A percentile compares a stretch with the other conserved stretches of the same genome.
Evolutionary conservation across 2,329 filamentous ascomycete genomes (phyloP).

Genomic region (Parastagonospora nodorum): DNA sequence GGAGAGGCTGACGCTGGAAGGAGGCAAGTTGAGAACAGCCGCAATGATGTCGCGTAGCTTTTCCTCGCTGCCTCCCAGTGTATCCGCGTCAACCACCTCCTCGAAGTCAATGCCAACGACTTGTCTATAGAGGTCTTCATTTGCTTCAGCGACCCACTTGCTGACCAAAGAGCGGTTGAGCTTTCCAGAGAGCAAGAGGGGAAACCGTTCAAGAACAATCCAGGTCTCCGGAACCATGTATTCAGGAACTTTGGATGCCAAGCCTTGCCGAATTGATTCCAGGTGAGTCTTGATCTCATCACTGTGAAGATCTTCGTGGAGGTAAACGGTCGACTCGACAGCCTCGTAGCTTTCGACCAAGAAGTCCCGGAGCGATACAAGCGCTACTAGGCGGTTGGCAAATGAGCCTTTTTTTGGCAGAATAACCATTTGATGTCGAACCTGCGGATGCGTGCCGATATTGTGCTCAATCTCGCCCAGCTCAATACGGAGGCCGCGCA

Average conservation of each 20-base stretch:
- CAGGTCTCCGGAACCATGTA: constrained; percentile 28
- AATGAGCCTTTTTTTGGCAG: constrained; percentile 43
- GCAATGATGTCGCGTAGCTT: constrained; percentile 27
- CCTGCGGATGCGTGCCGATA: constrained; percentile 4
- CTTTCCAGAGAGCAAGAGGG: constrained; percentile 15
- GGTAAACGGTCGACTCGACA: constrained; percentile 4
- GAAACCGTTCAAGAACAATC: constrained; percentile 39
- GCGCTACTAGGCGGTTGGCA: constrained; percentile 48
- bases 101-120: constrained; percentile 39
- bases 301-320: constrained; percentile 26
- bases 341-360: neutral
- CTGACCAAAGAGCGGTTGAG: constrained; percentile 27
- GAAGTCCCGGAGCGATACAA: constrained; percentile 44
- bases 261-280: neutral
- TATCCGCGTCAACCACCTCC: constrained; percentile 3
- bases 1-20: constrained; percentile 13
- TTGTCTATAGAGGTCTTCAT: constrained; percentile 27
- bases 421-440: constrained; percentile 47
- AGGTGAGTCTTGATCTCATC: constrained; percentile 17
- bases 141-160: constrained; percentile 49
- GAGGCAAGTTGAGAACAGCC: constrained; percentile 25
- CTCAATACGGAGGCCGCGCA: constrained; percentile 28
- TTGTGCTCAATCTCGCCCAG: constrained; percentile 22
- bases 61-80: neutral
- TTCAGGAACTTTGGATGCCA: neutral